Evolutionary conservation across 1,284 basidiomycete genomes (phyloP), one percentile per base, ranked within the genome.

Genomic region (Cutaneotrichosporon sp.): DNA sequence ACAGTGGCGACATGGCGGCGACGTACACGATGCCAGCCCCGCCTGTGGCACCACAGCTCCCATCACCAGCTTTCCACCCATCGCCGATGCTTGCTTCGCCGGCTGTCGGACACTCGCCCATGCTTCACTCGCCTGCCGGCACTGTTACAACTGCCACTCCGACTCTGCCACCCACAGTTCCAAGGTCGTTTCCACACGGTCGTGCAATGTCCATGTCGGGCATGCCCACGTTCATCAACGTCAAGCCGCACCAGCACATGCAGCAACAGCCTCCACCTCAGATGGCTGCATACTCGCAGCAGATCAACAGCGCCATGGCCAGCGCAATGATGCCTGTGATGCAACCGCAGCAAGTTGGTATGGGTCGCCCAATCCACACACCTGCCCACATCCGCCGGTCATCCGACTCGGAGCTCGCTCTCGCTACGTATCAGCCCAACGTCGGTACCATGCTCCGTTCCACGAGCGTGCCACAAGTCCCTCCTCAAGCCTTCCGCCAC

Each of bases 371-470:
- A 1, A 26, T 58, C 42, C 65, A 50, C 22, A 38, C 57, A 22
- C 56, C 58, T 0, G 56, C 66, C 1, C 66, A 68, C 42, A 38
- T 56, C 18, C 66, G 66, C 40, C 59, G 66, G 4, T 68, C 66
- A 5, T 65, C 63, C 11, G 66, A 68, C 62, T 60, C 64, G 16
- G 66, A 68, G 60, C 66, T 68, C 7, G 66, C 66, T 22, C 65
- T 68, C 31, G 59, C 56, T 31, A 62, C 60, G 46, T 61, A 61
- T 31, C 47, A 55, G n/a, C 56, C 51, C n/a, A 61, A 62, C 36
- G 55, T 68, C 16, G 57, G 62, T 14, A 53, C 64, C 26, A 68
- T 68, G 66, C 63, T 65, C n/a, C 66, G 66, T 11, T 68, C 66
- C 3, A 56, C 66, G n/a, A 65, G 64, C 22, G 66, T 65, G 1